Conservation (phyloP, 2,329 filamentous ascomycete genomes). For the Pseudocercospora cruenta region DNA sequence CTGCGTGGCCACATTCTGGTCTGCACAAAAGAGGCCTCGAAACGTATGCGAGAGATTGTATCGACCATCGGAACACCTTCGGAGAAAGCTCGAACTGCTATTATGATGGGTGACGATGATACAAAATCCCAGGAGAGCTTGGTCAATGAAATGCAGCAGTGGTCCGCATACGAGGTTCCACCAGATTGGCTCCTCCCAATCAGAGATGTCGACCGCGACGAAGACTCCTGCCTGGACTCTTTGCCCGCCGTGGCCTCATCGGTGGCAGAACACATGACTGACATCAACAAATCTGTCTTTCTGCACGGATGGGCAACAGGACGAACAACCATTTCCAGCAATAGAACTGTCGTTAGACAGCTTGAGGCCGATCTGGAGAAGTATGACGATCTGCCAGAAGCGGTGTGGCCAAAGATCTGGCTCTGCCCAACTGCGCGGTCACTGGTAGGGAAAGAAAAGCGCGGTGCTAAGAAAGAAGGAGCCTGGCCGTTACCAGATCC, state of each 20-base stretch:
- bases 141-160: slow-evolving; percentile 39
- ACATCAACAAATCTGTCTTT: slow-evolving; percentile 72
- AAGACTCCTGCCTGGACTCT: slow-evolving; percentile 40
- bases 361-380: slow-evolving; percentile 64
- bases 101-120: slow-evolving; percentile 59
- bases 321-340: slow-evolving; percentile 71
- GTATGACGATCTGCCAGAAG: slow-evolving; percentile 53
- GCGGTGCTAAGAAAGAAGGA: slow-evolving; percentile 33
- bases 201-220: slow-evolving; percentile 54
- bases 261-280: slow-evolving; percentile 55
- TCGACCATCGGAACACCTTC: slow-evolving; percentile 64
- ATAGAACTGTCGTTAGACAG: slow-evolving; percentile 67
- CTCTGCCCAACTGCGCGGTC: slow-evolving; percentile 67
- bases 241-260: slow-evolving; percentile 52
- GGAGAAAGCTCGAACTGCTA: slow-evolving; percentile 61
- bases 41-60: slow-evolving; percentile 69
- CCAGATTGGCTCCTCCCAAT: slow-evolving; percentile 64
- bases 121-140: slow-evolving; percentile 37
- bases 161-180: slow-evolving; percentile 61
- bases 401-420: slow-evolving; percentile 64
- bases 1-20: slow-evolving; percentile 61
- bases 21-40: slow-evolving; percentile 68
- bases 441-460: slow-evolving; percentile 68
- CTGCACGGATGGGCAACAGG: slow-evolving; percentile 69
- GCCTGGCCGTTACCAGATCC: slow-evolving; percentile 18